These are phyloP conservation scores for Pestalotiopsis sp. DNA, from an alignment of 2,329 filamentous ascomycete species.

Conservation along the genomic window DNA sequence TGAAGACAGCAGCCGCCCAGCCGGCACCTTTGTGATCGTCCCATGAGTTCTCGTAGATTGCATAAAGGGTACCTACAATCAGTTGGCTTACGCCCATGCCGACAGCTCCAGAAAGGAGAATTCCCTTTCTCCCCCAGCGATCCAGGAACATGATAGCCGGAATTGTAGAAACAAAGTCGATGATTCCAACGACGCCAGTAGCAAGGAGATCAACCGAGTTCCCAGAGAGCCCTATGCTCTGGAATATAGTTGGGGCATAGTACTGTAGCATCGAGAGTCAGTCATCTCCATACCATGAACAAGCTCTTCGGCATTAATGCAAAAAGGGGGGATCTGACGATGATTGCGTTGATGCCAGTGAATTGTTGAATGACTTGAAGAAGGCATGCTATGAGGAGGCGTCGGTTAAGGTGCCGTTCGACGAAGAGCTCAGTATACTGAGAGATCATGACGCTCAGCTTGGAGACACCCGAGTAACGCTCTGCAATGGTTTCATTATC, in stretches of 20 bases:
- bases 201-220: constrained; percentile 52
- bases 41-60: background rate
- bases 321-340: constrained; percentile 18
- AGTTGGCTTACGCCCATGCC: constrained; percentile 40
- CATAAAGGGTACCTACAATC: background rate
- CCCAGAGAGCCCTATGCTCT: constrained; percentile 41
- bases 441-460: constrained; percentile 31
- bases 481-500: constrained; percentile 31
- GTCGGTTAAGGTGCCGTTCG: constrained; percentile 34
- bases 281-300: background rate
- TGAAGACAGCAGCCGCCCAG: background rate
- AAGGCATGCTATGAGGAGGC: constrained; percentile 55
- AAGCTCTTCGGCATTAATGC: background rate
- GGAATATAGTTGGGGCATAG: constrained; percentile 49
- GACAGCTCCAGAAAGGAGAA: constrained; percentile 42
- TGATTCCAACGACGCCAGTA: constrained; percentile 60
- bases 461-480: constrained; percentile 32
- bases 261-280: constrained; percentile 26
- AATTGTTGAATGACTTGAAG: constrained; percentile 61
- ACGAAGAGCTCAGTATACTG: constrained; percentile 35
- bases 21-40: background rate
- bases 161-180: constrained; percentile 49
- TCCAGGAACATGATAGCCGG: constrained; percentile 45
- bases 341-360: constrained; percentile 48
- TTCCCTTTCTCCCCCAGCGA: constrained; percentile 45